These are phyloP conservation scores for Rubia tinctorum DNA, from an alignment of 305 asterid species.

Conservation along the genomic window DNA sequence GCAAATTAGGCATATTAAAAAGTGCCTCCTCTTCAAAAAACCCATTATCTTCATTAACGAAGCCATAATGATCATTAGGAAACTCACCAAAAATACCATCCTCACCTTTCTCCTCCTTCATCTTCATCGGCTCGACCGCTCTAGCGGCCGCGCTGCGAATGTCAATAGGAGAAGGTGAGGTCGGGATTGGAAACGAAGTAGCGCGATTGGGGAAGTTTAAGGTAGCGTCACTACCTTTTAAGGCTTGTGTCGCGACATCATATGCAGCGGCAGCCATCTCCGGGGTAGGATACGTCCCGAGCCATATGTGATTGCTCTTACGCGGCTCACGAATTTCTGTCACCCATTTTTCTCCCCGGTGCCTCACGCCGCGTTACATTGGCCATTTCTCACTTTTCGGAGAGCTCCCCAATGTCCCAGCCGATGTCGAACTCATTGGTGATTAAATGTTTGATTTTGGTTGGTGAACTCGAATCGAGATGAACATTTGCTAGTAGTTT, in stretches of 20 bases:
- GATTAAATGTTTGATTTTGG: not conserved
- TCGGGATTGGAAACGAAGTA: slow-evolving; percentile 44
- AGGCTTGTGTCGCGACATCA: slow-evolving; percentile 35
- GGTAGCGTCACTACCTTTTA: slow-evolving; percentile 33
- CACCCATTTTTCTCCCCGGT: slow-evolving; percentile 37
- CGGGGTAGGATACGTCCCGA: slow-evolving; percentile 65
- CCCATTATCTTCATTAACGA: slow-evolving; percentile 12
- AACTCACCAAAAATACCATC: not conserved
- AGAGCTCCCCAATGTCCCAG: not conserved
- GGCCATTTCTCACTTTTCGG: slow-evolving; percentile 23
- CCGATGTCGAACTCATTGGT: slow-evolving; percentile 5
- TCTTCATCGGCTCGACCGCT: slow-evolving; percentile 45
- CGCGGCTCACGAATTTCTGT: slow-evolving; percentile 77
- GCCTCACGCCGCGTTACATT: slow-evolving; percentile 30
- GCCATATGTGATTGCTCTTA: slow-evolving; percentile 73
- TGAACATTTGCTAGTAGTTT: not conserved
- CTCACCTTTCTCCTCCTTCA: slow-evolving; percentile 10
- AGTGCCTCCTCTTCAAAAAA: slow-evolving; percentile 55
- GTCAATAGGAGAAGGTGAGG: slow-evolving; percentile 43
- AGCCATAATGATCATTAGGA: not conserved
- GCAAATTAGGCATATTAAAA: slow-evolving; percentile 52
- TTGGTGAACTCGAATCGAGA: not conserved
- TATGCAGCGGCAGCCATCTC: slow-evolving; percentile 45
- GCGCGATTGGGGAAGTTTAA: slow-evolving; percentile 45
- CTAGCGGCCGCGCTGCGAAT: slow-evolving; percentile 53